These are phyloP conservation scores for Pseudonectria foliicola DNA, from an alignment of 2,329 filamentous ascomycete species.

Conservation along the genomic window DNA sequence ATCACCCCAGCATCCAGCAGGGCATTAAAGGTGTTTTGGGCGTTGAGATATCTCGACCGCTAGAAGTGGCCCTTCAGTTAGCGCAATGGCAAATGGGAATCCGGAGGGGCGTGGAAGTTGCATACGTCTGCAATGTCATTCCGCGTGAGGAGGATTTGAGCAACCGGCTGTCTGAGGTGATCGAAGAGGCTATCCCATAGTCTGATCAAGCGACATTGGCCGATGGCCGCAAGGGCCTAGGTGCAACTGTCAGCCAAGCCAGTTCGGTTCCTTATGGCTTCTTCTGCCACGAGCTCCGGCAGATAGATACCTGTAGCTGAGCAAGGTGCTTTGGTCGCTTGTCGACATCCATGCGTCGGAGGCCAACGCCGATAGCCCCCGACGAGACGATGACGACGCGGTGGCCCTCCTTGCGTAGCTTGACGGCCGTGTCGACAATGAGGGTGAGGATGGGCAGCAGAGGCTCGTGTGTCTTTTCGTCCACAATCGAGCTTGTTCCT, in stretches of 20 bases:
- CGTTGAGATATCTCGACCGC: slow-evolving; percentile 91
- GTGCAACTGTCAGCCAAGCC: neutral
- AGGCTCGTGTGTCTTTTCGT: slow-evolving; percentile 91
- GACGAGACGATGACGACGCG: slow-evolving; percentile 94
- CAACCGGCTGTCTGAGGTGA: slow-evolving; percentile 82
- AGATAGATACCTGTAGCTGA: slow-evolving; percentile 76
- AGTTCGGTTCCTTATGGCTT: too few species aligned
- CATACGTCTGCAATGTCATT: slow-evolving; percentile 92
- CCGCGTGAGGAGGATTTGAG: slow-evolving; percentile 87
- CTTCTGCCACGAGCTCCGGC: too few species aligned
- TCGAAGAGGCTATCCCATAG: slow-evolving; percentile 91
- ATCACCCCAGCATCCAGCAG: slow-evolving; percentile 92
- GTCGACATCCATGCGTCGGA: slow-evolving; percentile 82
- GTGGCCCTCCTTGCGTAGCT: slow-evolving; percentile 83
- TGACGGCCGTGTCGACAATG: slow-evolving; percentile 90
- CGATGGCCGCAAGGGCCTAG: slow-evolving; percentile 85
- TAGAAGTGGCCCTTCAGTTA: slow-evolving; percentile 25
- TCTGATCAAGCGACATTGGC: slow-evolving; percentile 89
- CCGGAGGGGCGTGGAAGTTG: slow-evolving; percentile 5
- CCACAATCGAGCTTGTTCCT: slow-evolving; percentile 99
- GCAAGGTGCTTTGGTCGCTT: slow-evolving; percentile 86
- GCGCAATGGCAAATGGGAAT: slow-evolving; percentile 1
- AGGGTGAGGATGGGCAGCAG: slow-evolving; percentile 82
- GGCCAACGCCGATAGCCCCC: slow-evolving; percentile 88
- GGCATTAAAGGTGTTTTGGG: slow-evolving; percentile 88